Base-by-base conservation (phyloP, 2,329 filamentous ascomycete genomes). In the Ophiostoma populinum region DNA sequence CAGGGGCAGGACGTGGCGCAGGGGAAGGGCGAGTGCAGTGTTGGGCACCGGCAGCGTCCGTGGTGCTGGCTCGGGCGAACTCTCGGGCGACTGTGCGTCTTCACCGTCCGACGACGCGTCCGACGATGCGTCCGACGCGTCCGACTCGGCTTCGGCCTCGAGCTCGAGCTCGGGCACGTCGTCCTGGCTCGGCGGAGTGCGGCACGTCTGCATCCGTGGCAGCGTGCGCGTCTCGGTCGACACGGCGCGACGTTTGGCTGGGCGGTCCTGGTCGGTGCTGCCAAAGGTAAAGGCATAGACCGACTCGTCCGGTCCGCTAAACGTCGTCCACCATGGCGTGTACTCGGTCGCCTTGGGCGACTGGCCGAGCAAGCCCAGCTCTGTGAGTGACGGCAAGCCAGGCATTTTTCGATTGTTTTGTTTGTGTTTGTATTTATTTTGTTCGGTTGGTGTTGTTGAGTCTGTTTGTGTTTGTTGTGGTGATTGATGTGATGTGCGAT, bases 331-430 rank as follows among this genome's bases (percentile, higher is more conserved):
- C 30, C 30, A 32, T 12, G 30, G 30, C 19, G 19, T 13, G 20
- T 32, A 21, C 3, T 9, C 2, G 7, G 8, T 9, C 2, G 7
- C 17, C 10, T 11, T 12, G 16, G 12, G 32, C 13, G 28, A 24
- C 21, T 36, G 40, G 17, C 24, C 15, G 4, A 42, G 31, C 3
- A 42, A 36, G n/a, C 41, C 41, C 11, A 42, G 41, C 15, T 42
- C 41, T 1, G 36, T 34, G 11, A 42, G 28, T 6, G 41, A 42
- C 16, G 40, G 40, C 17, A 42, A 26, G 4, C 29, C 19, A 3
- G 32, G 24, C 13, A 38, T 31, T 15, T 30, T 16, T 30, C 2
- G n/a, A 11, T 4, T 24, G 11, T 13, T 24, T 7, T 25, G 24
- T 13, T 25, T 11, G 7, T 13, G 11, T 16, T 9, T 16, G 15